These are phyloP conservation scores for Vaccinium macrocarpon DNA, from an alignment of 148 eudicot genomes.

Conservation along the genomic window DNA sequence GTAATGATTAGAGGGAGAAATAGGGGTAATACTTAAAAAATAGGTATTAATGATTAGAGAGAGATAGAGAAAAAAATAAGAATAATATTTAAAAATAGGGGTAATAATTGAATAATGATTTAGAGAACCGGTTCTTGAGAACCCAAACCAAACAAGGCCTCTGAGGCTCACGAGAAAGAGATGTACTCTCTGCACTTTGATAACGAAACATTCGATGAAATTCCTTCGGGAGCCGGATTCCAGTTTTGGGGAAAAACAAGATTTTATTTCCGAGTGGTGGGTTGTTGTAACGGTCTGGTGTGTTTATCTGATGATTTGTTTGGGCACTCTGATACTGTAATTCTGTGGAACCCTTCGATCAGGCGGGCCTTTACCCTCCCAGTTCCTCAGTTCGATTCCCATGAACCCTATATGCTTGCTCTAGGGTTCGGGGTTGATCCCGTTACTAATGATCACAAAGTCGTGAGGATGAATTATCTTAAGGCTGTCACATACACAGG, in stretches of 20 bases:
- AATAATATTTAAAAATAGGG: too few species aligned
- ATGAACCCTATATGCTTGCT: not conserved
- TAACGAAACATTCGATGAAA: not conserved
- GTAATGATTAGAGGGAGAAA: too few species aligned
- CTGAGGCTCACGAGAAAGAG: not conserved
- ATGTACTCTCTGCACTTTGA: not conserved
- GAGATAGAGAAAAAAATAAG: too few species aligned
- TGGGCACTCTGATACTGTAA: not conserved
- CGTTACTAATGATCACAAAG: constrained; percentile 14
- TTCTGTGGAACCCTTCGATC: not conserved
- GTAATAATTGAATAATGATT: too few species aligned
- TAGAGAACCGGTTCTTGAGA: too few species aligned
- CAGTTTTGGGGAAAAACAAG: not conserved
- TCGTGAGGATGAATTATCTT: constrained; percentile 23
- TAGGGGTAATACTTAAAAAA: too few species aligned
- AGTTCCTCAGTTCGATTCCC: not conserved
- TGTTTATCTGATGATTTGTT: constrained; percentile 1
- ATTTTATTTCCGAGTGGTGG: not conserved
- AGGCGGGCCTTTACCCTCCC: not conserved
- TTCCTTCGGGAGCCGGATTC: not conserved
- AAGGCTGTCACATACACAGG: too few species aligned
- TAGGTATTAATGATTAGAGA: too few species aligned
- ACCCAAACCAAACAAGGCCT: too few species aligned
- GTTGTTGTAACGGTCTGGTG: not conserved
- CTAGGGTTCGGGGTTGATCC: constrained; percentile 27